Percentiles rank a stretch among this genome's conserved stretches.
Evolutionary conservation across 2,329 filamentous ascomycete genomes (phyloP).

Genomic region (Diaporthe velutina): DNA sequence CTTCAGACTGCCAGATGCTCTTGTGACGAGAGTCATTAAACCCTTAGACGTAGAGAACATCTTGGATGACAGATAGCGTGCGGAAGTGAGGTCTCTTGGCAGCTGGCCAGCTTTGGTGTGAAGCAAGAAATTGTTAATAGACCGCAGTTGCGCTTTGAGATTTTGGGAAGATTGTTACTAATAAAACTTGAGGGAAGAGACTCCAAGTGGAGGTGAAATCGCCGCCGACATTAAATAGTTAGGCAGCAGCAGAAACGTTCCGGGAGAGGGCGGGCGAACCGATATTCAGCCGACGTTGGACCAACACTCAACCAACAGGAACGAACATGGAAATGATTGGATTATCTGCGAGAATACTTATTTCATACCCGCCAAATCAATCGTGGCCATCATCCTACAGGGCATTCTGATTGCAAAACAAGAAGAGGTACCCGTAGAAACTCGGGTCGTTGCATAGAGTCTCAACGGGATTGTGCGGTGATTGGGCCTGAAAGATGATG

Average conservation of each 20-base stretch:
- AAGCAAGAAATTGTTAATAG: neutral
- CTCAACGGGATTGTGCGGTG: no score
- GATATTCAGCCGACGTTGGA: neutral
- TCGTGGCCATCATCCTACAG: no score
- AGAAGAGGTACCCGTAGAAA: no score
- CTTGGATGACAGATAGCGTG: neutral
- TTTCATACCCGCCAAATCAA: no score
- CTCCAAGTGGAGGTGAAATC: neutral
- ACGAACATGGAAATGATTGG: no score
- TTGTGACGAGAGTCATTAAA: neutral
- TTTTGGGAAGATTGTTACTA: neutral
- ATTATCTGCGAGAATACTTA: no score
- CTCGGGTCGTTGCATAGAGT: no score
- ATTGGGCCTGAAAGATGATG: no score
- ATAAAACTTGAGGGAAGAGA: neutral
- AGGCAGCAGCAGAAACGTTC: neutral
- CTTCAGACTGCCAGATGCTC: neutral
- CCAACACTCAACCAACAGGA: no score
- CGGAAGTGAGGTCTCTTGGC: neutral
- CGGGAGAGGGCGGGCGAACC: neutral
- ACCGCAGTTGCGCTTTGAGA: neutral
- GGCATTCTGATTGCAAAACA: no score
- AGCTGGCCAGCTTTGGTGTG: neutral
- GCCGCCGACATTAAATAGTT: neutral
- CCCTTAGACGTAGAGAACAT: neutral